Percentiles rank a stretch among this genome's conserved stretches.
Evolutionary conservation across 2,329 filamentous ascomycete genomes (phyloP).

Genomic region (Rhexocercosporidium sp.): DNA sequence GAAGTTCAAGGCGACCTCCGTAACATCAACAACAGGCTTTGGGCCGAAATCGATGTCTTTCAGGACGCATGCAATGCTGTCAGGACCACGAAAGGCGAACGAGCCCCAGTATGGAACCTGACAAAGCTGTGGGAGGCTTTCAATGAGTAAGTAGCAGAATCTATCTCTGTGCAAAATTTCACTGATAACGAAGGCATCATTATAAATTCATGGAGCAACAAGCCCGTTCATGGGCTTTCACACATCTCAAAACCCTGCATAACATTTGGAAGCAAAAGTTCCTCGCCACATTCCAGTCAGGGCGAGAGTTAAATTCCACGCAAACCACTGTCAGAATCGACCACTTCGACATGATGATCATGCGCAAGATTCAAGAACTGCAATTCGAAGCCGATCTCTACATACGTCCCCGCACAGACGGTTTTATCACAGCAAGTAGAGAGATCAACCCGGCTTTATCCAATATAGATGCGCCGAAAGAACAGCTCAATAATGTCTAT

Average conservation of each 20-base stretch:
- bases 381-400: conserved; percentile 30
- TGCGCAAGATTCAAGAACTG: conserved; percentile 33
- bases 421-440: conserved; percentile 23
- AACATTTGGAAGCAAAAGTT: conserved; percentile 30
- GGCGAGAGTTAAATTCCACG: conserved; percentile 23
- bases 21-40: conserved; percentile 30
- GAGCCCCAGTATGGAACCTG: conserved; percentile 23
- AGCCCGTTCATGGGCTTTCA: conserved; percentile 27
- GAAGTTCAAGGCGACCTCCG: conserved; percentile 32
- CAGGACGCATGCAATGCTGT: conserved; percentile 31
- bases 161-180: background rate
- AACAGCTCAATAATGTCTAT: conserved; percentile 18
- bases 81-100: conserved; percentile 19
- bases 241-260: conserved; percentile 28
- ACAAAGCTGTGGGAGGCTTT: conserved; percentile 33
- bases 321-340: conserved; percentile 32
- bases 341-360: conserved; percentile 30
- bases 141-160: conserved; percentile 20
- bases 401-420: conserved; percentile 25
- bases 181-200: conserved; percentile 19
- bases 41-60: conserved; percentile 32
- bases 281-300: conserved; percentile 17
- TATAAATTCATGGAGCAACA: conserved; percentile 29
- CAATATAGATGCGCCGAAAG: conserved; percentile 14
- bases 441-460: conserved; percentile 21